phyloP scores from a whole-genome alignment of 2,329 filamentous ascomycete species.

The Monilinia polystroma region DNA sequence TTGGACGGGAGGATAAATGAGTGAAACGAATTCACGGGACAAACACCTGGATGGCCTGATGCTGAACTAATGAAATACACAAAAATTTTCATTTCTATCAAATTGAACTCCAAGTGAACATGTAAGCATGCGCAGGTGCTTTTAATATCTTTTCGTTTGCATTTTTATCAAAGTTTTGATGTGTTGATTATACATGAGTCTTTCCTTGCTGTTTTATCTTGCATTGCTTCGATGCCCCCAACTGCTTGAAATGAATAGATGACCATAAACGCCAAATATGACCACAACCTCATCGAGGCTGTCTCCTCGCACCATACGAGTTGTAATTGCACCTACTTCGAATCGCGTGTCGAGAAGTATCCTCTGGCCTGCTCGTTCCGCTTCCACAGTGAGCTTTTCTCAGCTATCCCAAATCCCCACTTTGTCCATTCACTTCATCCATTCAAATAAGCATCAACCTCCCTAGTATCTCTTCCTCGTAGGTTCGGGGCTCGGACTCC shows the following conservation, averaged over 20 bases:
- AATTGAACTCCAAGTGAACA: neutral
- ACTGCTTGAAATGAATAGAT: conserved; percentile 9
- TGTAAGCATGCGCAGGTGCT: neutral
- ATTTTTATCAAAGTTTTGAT: conserved; percentile 2
- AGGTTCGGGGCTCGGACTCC: conserved; percentile 85
- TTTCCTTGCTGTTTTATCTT: neutral
- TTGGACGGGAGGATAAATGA: neutral
- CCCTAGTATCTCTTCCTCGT: conserved; percentile 65
- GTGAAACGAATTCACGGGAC: neutral
- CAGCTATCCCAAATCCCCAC: neutral
- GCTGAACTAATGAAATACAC: conserved; percentile 16
- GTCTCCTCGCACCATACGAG: neutral
- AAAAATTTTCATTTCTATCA: neutral
- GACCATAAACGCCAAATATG: conserved; percentile 24
- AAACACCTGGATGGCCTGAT: neutral
- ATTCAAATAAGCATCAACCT: neutral
- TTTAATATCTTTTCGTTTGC: conserved; percentile 11
- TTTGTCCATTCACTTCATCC: neutral
- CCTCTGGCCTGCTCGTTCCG: neutral
- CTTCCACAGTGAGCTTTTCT: neutral
- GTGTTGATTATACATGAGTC: conserved; percentile 9
- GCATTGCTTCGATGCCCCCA: neutral
- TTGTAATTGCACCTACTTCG: neutral
- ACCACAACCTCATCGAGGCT: conserved; percentile 4
- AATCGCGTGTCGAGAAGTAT: neutral